Conservation (phyloP, 2,329 filamentous ascomycete species). For the Lanzia echinophila region DNA sequence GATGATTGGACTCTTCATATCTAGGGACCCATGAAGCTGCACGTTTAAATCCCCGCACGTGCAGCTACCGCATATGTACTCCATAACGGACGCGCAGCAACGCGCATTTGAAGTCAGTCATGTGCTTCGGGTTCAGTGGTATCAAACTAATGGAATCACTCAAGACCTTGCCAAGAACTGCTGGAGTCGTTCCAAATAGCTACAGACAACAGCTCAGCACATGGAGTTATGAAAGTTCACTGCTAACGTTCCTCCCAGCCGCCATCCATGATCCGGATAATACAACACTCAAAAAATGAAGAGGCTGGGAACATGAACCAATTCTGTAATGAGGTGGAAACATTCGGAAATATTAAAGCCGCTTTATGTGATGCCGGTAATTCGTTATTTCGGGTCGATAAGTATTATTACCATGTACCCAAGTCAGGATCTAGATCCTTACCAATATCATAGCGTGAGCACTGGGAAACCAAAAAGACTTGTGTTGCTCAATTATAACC, state of each 20-base stretch:
- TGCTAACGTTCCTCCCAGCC: conserved; percentile 1
- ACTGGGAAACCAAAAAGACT: not conserved
- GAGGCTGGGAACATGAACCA: conserved; percentile 1
- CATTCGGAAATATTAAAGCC: not conserved
- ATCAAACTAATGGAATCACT: not conserved
- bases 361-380: conserved; percentile 1
- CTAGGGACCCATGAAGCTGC: conserved; percentile 13
- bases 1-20: conserved; percentile 17
- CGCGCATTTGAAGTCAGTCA: conserved; percentile 21
- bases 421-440: conserved; percentile 3
- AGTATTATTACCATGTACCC: not conserved
- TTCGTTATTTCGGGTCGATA: not conserved
- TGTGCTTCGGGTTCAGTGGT: conserved; percentile 17
- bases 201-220: not conserved
- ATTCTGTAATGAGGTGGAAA: not conserved
- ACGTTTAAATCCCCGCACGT: conserved; percentile 17
- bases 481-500: not conserved
- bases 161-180: not conserved
- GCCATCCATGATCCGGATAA: not conserved
- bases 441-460: not conserved
- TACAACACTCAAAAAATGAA: not conserved
- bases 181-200: not conserved
- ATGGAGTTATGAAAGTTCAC: not conserved
- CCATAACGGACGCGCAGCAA: conserved; percentile 20
- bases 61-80: conserved; percentile 17